These are phyloP conservation scores for Rhizopogon rudus DNA, from an alignment of 768 basidiomycete genomes.

Conservation along the genomic window DNA sequence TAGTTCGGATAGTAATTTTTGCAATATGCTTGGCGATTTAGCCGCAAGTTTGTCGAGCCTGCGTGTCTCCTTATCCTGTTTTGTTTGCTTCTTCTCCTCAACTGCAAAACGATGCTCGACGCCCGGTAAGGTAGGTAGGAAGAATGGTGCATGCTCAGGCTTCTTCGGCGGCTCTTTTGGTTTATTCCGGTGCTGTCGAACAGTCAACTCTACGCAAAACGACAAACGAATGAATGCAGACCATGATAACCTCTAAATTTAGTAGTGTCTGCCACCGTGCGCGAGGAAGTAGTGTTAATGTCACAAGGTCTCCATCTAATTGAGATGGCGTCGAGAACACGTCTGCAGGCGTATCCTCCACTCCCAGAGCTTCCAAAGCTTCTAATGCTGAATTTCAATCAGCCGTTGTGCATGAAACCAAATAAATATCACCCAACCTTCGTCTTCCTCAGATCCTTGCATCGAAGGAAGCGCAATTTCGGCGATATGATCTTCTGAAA, in stretches of 20 bases:
- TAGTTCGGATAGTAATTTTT: conserved; percentile 55
- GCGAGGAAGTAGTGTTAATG: conserved; percentile 86
- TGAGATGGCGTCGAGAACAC: conserved; percentile 85
- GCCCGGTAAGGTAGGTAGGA: conserved; percentile 89
- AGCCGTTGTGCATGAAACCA: neutral
- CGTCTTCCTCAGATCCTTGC: conserved; percentile 77
- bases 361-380: conserved; percentile 57
- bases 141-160: conserved; percentile 95
- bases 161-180: conserved; percentile 94
- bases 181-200: conserved; percentile 82
- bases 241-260: conserved; percentile 92
- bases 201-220: neutral
- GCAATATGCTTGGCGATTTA: conserved; percentile 63
- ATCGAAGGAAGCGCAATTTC: conserved; percentile 77
- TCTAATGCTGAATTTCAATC: conserved; percentile 51
- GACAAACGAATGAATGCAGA: conserved; percentile 20
- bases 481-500: conserved; percentile 70
- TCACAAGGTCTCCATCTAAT: conserved; percentile 86
- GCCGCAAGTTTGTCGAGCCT: conserved; percentile 49
- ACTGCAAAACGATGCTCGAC: conserved; percentile 79
- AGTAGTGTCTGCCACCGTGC: conserved; percentile 96
- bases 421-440: conserved; percentile 42
- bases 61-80: conserved; percentile 39
- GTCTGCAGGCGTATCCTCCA: conserved; percentile 58
- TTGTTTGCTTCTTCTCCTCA: conserved; percentile 32